Evolutionary conservation across 1,284 basidiomycete species (phyloP).

Genomic region (Kalmanozyma brasiliensis): DNA sequence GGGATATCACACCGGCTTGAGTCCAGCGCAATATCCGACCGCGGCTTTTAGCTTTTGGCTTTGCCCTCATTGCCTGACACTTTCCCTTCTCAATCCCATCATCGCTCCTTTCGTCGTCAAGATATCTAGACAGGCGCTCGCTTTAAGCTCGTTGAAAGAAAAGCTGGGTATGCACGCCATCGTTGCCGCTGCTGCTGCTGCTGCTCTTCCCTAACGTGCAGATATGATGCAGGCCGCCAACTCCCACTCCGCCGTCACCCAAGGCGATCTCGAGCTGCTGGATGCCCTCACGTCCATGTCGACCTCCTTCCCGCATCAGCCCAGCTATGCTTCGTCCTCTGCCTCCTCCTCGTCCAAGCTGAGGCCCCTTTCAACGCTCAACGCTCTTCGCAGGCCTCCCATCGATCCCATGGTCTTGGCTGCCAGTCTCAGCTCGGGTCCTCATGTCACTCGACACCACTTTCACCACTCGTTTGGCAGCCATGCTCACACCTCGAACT

Average conservation of each 20-base stretch:
- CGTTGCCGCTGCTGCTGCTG: slow-evolving; percentile 18
- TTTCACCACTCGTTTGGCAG: slow-evolving; percentile 61
- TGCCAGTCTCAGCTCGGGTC: slow-evolving; percentile 59
- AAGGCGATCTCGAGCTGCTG: slow-evolving; percentile 52
- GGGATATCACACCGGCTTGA: not conserved
- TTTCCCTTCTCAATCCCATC: slow-evolving; percentile 1
- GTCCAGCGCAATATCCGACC: slow-evolving; percentile 1
- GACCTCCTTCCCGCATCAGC: slow-evolving; percentile 44
- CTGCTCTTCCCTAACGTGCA: slow-evolving; percentile 7
- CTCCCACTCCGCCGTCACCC: slow-evolving; percentile 34
- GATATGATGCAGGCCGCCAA: slow-evolving; percentile 37
- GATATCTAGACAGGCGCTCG: too few relatives aligned
- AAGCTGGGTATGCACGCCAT: too few relatives aligned
- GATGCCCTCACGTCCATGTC: slow-evolving; percentile 52
- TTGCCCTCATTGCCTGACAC: not conserved
- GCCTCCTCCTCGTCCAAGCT: slow-evolving; percentile 9
- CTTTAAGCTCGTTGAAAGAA: too few relatives aligned
- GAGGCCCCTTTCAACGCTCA: slow-evolving; percentile 54
- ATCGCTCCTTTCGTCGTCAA: not conserved
- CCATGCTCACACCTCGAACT: slow-evolving; percentile 31
- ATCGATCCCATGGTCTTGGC: slow-evolving; percentile 65
- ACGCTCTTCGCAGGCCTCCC: slow-evolving; percentile 61
- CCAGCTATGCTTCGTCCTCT: slow-evolving; percentile 15
- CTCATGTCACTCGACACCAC: slow-evolving; percentile 63
- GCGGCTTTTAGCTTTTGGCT: too few relatives aligned